Evolutionary conservation across 805 yeast genomes (phyloP).

Genomic region (Candida quercuum): DNA sequence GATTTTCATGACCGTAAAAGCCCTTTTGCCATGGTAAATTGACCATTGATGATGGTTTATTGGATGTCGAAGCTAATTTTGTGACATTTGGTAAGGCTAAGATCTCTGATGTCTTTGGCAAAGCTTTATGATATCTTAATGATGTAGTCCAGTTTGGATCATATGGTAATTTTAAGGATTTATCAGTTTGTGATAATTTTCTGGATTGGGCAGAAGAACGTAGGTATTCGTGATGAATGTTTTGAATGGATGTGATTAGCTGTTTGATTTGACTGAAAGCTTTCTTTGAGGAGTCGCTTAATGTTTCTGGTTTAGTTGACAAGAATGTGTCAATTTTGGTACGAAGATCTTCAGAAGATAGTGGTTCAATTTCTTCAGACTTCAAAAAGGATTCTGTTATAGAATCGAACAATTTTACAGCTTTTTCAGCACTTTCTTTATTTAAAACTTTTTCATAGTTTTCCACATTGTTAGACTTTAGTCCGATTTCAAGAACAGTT

Average conservation of each 20-base stretch:
- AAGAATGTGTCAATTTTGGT: conserved; percentile 1
- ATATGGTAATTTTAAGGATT: conserved; percentile 31
- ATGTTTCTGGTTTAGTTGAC: neutral
- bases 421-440: conserved; percentile 19
- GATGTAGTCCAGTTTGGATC: conserved; percentile 47
- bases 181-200: conserved; percentile 20
- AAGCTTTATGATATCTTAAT: conserved; percentile 35
- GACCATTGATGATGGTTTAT: conserved; percentile 24
- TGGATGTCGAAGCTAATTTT: conserved; percentile 11
- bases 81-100: conserved; percentile 47
- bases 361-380: neutral
- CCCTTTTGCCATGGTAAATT: conserved; percentile 77
- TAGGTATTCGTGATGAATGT: conserved; percentile 21
- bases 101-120: conserved; percentile 39
- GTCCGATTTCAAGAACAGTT: conserved; percentile 13
- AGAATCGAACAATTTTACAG: conserved; percentile 14
- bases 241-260: conserved; percentile 17
- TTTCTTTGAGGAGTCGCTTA: conserved; percentile 24
- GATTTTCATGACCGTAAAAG: conserved; percentile 74
- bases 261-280: conserved; percentile 25
- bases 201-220: conserved; percentile 26
- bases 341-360: conserved; percentile 7
- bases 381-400: neutral
- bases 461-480: conserved; percentile 9
- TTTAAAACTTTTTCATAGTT: conserved; percentile 9